These are phyloP conservation scores for Prunus dulcis DNA, from an alignment of 306 rosid genomes.

Conservation along the genomic window DNA sequence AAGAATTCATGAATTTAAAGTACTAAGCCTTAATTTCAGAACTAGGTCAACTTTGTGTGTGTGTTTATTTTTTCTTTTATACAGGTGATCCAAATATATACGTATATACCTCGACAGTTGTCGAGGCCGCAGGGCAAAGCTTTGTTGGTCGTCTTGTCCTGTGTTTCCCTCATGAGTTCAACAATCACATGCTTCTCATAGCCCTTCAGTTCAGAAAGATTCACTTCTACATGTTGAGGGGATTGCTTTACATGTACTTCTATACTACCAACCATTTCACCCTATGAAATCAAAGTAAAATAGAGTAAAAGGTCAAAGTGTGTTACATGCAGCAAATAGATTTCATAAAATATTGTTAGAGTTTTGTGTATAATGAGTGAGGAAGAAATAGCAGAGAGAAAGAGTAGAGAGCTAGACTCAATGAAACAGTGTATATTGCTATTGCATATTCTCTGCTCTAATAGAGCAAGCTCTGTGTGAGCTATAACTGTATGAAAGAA, in stretches of 20 bases:
- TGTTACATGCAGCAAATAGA: not conserved
- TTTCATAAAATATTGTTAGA: too few species aligned
- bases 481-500: too few species aligned
- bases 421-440: too few species aligned
- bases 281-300: slow-evolving; percentile 26
- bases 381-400: too few species aligned
- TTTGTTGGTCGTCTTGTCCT: slow-evolving; percentile 19
- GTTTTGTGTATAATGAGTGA: too few species aligned
- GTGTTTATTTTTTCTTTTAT: too few species aligned
- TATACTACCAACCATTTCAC: slow-evolving; percentile 57
- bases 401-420: too few species aligned
- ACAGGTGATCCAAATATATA: not conserved
- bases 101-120: slow-evolving; percentile 58
- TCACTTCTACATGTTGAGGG: slow-evolving; percentile 60
- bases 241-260: slow-evolving; percentile 57
- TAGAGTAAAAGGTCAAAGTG: not conserved
- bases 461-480: too few species aligned
- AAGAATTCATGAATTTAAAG: too few species aligned
- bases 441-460: too few species aligned
- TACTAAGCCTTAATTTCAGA: too few species aligned
- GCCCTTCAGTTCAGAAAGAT: slow-evolving; percentile 69
- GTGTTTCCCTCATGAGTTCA: slow-evolving; percentile 65
- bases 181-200: slow-evolving; percentile 68
- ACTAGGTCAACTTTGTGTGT: not conserved
- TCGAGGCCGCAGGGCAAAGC: slow-evolving; percentile 38